Conservation (phyloP, 345 rosid species). For the Physaria fendleri region DNA sequence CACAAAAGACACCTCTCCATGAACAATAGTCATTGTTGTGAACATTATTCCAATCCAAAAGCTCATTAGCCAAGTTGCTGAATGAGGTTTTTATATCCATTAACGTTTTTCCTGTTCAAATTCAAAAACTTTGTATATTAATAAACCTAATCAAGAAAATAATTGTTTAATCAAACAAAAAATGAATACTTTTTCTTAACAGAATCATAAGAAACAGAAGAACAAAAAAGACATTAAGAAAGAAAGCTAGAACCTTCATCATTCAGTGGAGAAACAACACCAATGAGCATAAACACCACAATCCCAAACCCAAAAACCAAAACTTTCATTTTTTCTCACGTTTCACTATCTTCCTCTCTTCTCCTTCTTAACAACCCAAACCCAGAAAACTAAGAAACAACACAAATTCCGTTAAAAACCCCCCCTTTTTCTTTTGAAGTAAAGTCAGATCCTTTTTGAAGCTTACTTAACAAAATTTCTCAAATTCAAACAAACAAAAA, state of each 20-base stretch:
- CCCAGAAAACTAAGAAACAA: not conserved
- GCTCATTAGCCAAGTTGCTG: constrained; percentile 57
- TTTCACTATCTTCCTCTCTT: constrained; percentile 26
- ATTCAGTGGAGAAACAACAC: constrained; percentile 40
- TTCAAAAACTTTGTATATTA: not conserved
- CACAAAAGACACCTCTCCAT: constrained; percentile 87
- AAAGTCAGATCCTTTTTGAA: constrained; percentile 1
- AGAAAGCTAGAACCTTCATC: constrained; percentile 55
- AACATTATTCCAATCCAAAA: constrained; percentile 78
- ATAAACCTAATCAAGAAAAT: not conserved
- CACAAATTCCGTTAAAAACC: not conserved
- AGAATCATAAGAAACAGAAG: not conserved
- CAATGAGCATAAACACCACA: constrained; percentile 22
- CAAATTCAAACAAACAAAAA: not conserved
- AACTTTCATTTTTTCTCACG: constrained; percentile 9
- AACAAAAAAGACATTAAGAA: not conserved
- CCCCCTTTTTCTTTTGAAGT: not conserved
- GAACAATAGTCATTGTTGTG: constrained; percentile 63
- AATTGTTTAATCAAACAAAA: not conserved
- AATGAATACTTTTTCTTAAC: not conserved
- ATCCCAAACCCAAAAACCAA: constrained; percentile 13
- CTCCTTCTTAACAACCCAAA: not conserved
- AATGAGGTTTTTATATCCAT: constrained; percentile 69
- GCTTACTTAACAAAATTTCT: not conserved
- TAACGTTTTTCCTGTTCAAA: constrained; percentile 60